Percentiles rank a stretch among this genome's conserved stretches.
These are phyloP conservation scores for Eucalyptus erythrocorys DNA, from an alignment of 345 rosid genomes.

Conservation along the genomic window DNA sequence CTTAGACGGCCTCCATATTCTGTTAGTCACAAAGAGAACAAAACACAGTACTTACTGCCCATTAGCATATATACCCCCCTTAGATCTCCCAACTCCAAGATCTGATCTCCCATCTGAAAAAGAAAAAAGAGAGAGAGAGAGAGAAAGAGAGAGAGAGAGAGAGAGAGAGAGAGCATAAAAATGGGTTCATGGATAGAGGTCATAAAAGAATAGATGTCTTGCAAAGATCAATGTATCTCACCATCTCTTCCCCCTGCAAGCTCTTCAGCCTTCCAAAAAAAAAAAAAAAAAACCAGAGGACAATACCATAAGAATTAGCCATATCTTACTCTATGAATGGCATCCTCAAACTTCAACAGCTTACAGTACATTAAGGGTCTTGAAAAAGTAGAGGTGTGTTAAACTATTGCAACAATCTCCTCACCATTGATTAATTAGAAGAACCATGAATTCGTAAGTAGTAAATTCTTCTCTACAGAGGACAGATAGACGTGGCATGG, in stretches of 20 bases:
- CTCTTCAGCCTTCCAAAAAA: conserved; percentile 53
- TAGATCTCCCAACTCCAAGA: conserved; percentile 40
- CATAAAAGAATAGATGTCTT: background rate
- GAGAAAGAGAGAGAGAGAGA: background rate
- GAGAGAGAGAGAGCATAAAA: background rate
- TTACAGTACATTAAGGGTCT: background rate
- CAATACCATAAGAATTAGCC: background rate
- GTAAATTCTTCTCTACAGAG: background rate
- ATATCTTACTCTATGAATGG: background rate
- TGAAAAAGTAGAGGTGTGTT: background rate
- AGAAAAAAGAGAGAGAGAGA: background rate
- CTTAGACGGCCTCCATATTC: background rate
- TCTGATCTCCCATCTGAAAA: conserved; percentile 49
- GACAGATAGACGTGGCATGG: background rate
- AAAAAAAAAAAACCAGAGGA: background rate
- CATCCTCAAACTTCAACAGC: background rate
- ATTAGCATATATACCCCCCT: conserved; percentile 46
- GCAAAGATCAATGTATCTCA: conserved; percentile 11
- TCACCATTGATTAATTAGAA: background rate
- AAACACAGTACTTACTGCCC: conserved; percentile 50
- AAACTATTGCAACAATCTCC: background rate
- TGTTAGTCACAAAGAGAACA: background rate
- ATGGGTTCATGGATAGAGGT: background rate
- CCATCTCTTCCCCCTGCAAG: conserved; percentile 67
- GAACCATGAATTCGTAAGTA: background rate